Conservation (phyloP, 805 yeast genomes). For the Hanseniaspora lachancei region DNA sequence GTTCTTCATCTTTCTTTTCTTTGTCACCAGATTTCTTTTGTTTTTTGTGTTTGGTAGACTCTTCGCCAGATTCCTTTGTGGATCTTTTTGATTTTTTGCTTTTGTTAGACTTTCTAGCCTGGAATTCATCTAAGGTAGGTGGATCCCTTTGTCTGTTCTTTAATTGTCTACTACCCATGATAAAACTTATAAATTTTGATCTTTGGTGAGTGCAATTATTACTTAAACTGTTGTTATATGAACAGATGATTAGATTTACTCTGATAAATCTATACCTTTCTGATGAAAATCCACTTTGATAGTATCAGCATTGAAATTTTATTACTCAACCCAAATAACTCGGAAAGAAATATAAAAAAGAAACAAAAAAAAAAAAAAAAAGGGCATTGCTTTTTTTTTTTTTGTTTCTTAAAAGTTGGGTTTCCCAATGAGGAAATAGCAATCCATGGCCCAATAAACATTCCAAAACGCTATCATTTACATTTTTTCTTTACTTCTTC, state of each 20-base stretch:
- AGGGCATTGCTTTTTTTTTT: background rate
- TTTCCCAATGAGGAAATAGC: background rate
- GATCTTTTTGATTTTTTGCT: constrained; percentile 27
- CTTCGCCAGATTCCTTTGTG: constrained; percentile 10
- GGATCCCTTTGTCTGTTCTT: constrained; percentile 89
- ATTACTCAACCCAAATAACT: background rate
- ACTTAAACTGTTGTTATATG: no score
- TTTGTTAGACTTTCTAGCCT: constrained; percentile 34
- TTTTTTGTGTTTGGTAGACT: constrained; percentile 13
- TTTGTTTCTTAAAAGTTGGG: background rate
- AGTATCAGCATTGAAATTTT: no score
- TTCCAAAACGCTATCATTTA: no score
- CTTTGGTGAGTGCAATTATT: background rate
- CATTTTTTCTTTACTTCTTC: no score
- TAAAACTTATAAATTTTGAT: background rate
- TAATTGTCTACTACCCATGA: constrained; percentile 80
- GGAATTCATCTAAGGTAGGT: constrained; percentile 76
- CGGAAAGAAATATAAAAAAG: background rate
- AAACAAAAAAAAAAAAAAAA: background rate
- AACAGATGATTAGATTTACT: no score
- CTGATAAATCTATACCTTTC: no score
- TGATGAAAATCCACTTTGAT: no score
- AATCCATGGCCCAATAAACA: no score
- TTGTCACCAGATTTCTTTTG: constrained; percentile 16
- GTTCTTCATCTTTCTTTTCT: constrained; percentile 16